Evolutionary conservation across 495 filamentous ascomycete genomes (phyloP).

Genomic region (Bryoglossum gracile): DNA sequence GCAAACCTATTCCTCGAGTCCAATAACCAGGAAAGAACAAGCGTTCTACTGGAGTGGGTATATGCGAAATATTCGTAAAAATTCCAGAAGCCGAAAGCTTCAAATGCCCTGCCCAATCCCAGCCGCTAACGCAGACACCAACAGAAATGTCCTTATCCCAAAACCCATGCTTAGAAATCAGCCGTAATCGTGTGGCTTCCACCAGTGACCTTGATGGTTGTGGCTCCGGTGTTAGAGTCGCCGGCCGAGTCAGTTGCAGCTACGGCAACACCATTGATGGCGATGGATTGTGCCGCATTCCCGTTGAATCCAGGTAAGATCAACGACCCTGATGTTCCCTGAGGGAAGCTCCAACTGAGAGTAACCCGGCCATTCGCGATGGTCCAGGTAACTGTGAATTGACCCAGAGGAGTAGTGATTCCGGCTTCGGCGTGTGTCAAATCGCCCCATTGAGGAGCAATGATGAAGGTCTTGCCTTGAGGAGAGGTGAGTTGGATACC

Average conservation of each 20-base stretch:
- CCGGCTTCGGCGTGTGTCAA: conserved; percentile 48
- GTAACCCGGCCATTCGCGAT: background rate
- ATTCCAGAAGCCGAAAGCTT: too few relatives aligned
- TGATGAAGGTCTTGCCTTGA: conserved; percentile 43
- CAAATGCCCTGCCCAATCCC: too few relatives aligned
- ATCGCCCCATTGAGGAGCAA: conserved; percentile 53
- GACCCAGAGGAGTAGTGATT: conserved; percentile 48
- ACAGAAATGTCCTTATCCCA: too few relatives aligned
- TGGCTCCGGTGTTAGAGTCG: background rate
- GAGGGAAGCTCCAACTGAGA: background rate
- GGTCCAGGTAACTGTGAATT: background rate
- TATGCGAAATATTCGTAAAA: too few relatives aligned
- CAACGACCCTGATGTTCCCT: background rate
- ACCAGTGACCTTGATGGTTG: background rate
- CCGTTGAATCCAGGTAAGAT: background rate
- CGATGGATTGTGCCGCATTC: background rate
- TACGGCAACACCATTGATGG: background rate
- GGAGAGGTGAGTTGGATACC: conserved; percentile 48
- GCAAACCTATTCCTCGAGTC: too few relatives aligned
- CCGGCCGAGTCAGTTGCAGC: background rate
- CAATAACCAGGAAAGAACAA: too few relatives aligned
- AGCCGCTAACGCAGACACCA: too few relatives aligned
- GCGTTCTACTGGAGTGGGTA: too few relatives aligned
- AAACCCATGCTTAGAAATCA: too few relatives aligned
- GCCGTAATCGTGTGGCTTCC: background rate